Base-by-base conservation (phyloP, 768 basidiomycete genomes). In the Tulasnella sp. region DNA sequence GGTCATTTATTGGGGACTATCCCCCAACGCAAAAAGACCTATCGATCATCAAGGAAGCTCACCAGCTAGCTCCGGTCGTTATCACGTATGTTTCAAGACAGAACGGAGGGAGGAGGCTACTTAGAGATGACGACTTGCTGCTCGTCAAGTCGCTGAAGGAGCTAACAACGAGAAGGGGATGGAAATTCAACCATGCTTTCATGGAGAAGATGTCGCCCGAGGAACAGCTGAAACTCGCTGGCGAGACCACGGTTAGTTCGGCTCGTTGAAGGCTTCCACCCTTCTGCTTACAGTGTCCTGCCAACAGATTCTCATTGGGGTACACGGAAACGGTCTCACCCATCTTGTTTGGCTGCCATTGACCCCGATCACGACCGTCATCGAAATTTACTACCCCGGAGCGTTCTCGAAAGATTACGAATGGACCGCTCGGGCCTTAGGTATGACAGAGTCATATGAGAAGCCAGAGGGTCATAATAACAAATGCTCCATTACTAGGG, bases 321-420 rank as follows among this genome's bases (percentile, higher is more conserved):
- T 93, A 0, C 93, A 94, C 81, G 94, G 94, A 9, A 95, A 95
- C 83, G 94, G 94, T 12, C 88, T 96, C 0, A 93, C 94, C 11
- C 94, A 95, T 83, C 88, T 96, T n/a, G 89, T 96, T 69, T 91
- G 93, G 87, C 94, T 96, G 94, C 91, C 93, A 31, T 89, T 90
- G 0, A 93, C 92, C 7, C 90, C 90, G 0, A 86, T 91, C 28
- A 92, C 93, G 12, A 92, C 94, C 5, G 94, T 96, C 40, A 93
- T 96, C 82, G 95, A 96, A 86, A 90, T 96, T 20, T 94, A 96
- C 86, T 93, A 89, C 84, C 94, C 94, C 0, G 88, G 86, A 4
- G 95, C 94, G 0, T 96, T 94, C 84, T 92, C 95, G 41, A 92
- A 93, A 83, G 95, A 96, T 83, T 96, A 96, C 84, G 91, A 95